Base-by-base conservation (phyloP, 352 stramenopile genomes). In the Phytophthora foliorum region DNA sequence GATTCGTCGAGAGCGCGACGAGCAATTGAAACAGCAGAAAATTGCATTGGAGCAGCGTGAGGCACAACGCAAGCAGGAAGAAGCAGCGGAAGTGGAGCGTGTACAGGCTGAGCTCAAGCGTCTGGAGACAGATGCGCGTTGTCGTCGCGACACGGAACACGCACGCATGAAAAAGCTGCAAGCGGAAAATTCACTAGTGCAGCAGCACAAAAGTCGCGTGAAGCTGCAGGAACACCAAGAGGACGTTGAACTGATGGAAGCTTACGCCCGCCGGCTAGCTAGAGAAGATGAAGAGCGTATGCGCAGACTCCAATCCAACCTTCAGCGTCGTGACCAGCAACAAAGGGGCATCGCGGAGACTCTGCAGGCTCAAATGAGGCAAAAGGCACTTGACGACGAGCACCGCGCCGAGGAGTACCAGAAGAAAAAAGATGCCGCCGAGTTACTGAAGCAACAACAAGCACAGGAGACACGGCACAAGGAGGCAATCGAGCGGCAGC, bases 221-320 rank as follows among this genome's bases (percentile, higher is more conserved):
- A 82, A 81, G 53, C 22, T 60, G 7, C 68, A 78, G 27, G 84
- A 92, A 44, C 80, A 89, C 49, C 64, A 76, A 36, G 74, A 88
- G 29, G 84, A 92, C 46, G 80, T 90, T 24, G 74, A 90, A 56
- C 74, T 92, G 34, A 92, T 92, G 84, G 78, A 90, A 32, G 80
- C 69, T 31, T 92, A 92, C 55, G 84, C 84, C 8, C 76, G 73
- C 14, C 80, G 82, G 9, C 69, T 92, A 1, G 84, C 67, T 10
- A 72, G 72, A 55, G 84, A 92, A 53, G 84, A 92, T 27, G 72
- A 86, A n/a, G 77, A 82, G 27, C 81, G 84, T 0, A 78, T 86
- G 68, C 44, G 53, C 8, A 65, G 70, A 14, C 68, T 90, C 4
- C 69, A 89, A 53, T 57, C 64, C 9, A 86, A 78, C 25, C 68